These are phyloP conservation scores for Castanea mollissima DNA, from an alignment of 306 rosid species.

Conservation along the genomic window DNA sequence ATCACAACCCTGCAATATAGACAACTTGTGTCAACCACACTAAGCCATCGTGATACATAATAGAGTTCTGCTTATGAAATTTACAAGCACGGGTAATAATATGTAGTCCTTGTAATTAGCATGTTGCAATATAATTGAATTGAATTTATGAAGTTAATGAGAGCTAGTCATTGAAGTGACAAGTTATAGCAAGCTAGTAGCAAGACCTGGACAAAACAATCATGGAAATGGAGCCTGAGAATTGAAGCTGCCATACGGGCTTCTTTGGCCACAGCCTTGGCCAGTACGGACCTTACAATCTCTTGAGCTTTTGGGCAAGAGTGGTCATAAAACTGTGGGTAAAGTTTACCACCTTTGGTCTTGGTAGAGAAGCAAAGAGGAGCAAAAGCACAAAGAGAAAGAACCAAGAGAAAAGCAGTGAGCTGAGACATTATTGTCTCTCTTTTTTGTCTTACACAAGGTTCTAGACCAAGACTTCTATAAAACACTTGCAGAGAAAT, in stretches of 20 bases:
- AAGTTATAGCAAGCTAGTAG: too few relatives aligned
- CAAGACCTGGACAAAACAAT: conserved; percentile 83
- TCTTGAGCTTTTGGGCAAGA: conserved; percentile 71
- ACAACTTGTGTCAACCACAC: background rate
- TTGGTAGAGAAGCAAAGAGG: conserved; percentile 46
- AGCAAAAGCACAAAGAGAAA: conserved; percentile 56
- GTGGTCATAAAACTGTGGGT: conserved; percentile 71
- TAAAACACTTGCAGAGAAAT: conserved; percentile 8
- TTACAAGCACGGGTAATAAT: background rate
- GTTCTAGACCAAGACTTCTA: background rate
- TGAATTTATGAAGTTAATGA: too few relatives aligned
- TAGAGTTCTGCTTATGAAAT: background rate
- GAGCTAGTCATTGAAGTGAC: too few relatives aligned
- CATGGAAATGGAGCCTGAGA: conserved; percentile 84
- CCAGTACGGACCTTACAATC: conserved; percentile 63
- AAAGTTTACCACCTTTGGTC: conserved; percentile 41
- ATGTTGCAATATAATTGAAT: too few relatives aligned
- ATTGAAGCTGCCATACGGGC: conserved; percentile 83
- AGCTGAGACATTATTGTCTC: conserved; percentile 45
- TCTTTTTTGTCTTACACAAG: background rate
- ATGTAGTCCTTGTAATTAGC: background rate
- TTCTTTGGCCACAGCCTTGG: conserved; percentile 58
- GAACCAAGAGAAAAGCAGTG: conserved; percentile 32
- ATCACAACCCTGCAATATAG: conserved; percentile 78
- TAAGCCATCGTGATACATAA: background rate